A percentile compares a stretch with the other conserved stretches of the same genome.
These are phyloP conservation scores for Entomortierella chlamydospora DNA, from an alignment of 192 early-diverging fungal species.

Conservation along the genomic window DNA sequence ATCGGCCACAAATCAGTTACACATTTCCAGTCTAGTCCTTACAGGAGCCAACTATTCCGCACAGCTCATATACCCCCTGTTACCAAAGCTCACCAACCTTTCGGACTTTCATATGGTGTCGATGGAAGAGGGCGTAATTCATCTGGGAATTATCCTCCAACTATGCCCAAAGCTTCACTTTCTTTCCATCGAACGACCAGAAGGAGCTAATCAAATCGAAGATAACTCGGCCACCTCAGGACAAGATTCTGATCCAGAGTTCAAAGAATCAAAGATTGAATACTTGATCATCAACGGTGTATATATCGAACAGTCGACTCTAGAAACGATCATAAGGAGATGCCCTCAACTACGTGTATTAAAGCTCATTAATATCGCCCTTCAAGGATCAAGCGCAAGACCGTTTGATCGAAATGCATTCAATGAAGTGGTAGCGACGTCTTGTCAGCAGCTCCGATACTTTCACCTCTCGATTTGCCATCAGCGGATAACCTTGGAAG, in stretches of 20 bases:
- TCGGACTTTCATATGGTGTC: neutral
- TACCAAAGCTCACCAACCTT: neutral
- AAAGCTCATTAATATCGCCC: neutral
- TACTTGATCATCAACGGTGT: neutral
- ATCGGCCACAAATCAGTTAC: neutral
- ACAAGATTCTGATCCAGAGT: neutral
- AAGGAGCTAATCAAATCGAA: neutral
- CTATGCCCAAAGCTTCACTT: neutral
- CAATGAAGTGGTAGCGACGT: neutral
- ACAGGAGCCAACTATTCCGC: neutral
- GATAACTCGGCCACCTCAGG: neutral
- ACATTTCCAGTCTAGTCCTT: neutral
- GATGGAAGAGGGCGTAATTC: neutral
- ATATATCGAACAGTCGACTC: neutral
- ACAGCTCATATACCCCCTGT: neutral
- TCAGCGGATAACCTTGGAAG: neutral
- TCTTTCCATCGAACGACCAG: neutral
- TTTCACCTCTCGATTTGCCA: neutral
- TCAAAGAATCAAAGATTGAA: neutral
- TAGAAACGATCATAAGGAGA: neutral
- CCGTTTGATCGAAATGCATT: neutral
- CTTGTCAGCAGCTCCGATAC: neutral
- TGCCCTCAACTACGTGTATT: neutral
- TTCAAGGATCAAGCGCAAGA: neutral
- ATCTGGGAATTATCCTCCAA: neutral